Conservation (phyloP, 352 stramenopile genomes). For the Phytophthora meadii region DNA sequence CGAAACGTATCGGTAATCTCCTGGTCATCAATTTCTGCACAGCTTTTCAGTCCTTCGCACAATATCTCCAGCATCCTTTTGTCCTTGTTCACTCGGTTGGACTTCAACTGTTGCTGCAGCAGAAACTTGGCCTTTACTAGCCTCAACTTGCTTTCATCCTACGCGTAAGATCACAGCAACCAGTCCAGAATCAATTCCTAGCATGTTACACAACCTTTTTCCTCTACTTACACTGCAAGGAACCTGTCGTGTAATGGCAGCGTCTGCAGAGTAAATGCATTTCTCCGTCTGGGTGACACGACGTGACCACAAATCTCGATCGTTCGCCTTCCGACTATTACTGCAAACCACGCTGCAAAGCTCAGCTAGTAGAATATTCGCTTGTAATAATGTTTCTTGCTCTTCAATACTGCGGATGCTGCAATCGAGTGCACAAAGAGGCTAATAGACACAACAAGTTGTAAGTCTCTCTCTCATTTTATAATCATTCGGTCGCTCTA, state of each 20-base stretch:
- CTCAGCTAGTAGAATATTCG: slow-evolving; percentile 66
- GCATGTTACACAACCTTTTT: not conserved
- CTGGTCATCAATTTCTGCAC: slow-evolving; percentile 19
- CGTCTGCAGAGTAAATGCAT: slow-evolving; percentile 42
- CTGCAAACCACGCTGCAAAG: slow-evolving; percentile 54
- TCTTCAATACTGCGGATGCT: slow-evolving; percentile 22
- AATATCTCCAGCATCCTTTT: slow-evolving; percentile 52
- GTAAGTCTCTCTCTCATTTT: slow-evolving; percentile 2
- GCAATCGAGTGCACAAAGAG: slow-evolving; percentile 39
- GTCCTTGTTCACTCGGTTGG: slow-evolving; percentile 43
- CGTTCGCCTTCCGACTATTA: slow-evolving; percentile 43
- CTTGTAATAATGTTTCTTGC: slow-evolving; percentile 34
- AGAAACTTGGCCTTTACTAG: slow-evolving; percentile 68
- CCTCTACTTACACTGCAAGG: slow-evolving; percentile 21
- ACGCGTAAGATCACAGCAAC: slow-evolving; percentile 9
- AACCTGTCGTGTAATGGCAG: slow-evolving; percentile 23
- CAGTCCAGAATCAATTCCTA: not conserved
- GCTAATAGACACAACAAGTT: slow-evolving; percentile 22
- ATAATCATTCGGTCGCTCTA: not conserved
- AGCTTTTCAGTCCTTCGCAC: slow-evolving; percentile 51
- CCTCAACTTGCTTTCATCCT: slow-evolving; percentile 53
- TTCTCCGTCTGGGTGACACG: slow-evolving; percentile 57
- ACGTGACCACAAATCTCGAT: slow-evolving; percentile 60
- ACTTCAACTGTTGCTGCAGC: slow-evolving; percentile 55
- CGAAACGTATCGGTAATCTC: slow-evolving; percentile 29